Evolutionary conservation across 495 filamentous ascomycete species (phyloP), one percentile per base, ranked within the genome.

Genomic region (Neurospora sublineolata): DNA sequence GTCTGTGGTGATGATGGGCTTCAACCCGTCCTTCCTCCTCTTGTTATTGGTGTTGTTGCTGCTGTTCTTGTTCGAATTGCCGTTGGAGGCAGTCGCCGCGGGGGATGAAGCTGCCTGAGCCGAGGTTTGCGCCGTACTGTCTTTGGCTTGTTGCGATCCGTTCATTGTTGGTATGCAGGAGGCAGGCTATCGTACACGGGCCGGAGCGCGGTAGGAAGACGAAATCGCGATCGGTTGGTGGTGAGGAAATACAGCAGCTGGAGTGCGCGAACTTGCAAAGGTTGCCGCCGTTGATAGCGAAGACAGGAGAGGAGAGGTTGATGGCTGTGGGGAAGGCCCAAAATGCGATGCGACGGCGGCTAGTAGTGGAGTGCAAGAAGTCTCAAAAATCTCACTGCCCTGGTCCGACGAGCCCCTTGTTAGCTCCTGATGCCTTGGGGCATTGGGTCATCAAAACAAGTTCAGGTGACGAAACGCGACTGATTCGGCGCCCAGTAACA

Each of bases 1-100:
- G 74, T 96, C 93, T 67, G 88, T 94, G 27, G 92, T 96, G 82
- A 94, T 92, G 84, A 96, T 96, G 74, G 93, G 93, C 83, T 94
- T 96, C 77, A 94, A 79, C 71, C 93, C 92, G 73, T 92, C 91
- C 84, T 93, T 94, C 87, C 91, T 93, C 84, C 92, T 89, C 85
- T 94, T 94, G 86, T 94, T 94, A 76, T 89, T 92, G 33, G 82
- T 80, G 74, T 74, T 82, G 46, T 77, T 78, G 64, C 80, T 77
- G 11, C 52, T 27, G 52, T 89, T 92, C 8, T 80, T 69, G 12
- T 77, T 78, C 39, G 81, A 80, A 74, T 75, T 81, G 39, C 79
- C 79, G 64, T 81, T 77, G 11, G 73, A 72, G 46, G 75, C 58
- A 14, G 77, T 69, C 30, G 80, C 69, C 16, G 76, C 74, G 36